Base-by-base conservation (phyloP, 176 grass and related monocot genomes). In the Cymbopogon citratus region DNA sequence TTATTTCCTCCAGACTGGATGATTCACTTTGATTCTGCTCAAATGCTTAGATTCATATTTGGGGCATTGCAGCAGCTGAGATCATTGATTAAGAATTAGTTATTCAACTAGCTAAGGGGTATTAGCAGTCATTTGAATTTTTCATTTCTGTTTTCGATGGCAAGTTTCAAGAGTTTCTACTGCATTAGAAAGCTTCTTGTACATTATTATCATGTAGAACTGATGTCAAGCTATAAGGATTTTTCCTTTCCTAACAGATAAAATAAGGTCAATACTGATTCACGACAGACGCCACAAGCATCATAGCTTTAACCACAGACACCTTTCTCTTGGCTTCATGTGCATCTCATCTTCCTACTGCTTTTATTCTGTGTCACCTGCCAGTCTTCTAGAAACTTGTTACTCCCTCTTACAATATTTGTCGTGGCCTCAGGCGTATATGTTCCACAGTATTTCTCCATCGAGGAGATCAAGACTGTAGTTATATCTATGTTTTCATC, bases 141-240 rank as follows among this genome's bases (percentile, higher is more conserved):
- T 15, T 51, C 27, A 28, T 43, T 9, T 45, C 16, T 45, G 36
- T 29, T 45, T 13, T 65, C 15, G 25, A 10, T 80, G 54, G 29
- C 24, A 65, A 85, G 56, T 39, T 85, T 79, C 23, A 79, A 61
- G 57, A 52, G 27, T 72, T 60, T 16, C 41, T 63, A 48, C 69
- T 33, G 27, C 39, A 64, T 6, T 64, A 52, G n/a, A 54, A 51
- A 60, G 19, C 7, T 8, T 54, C 49, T 79, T 61, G 13, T 85
- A 63, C 34, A 63, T 63, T 34, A 21, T 29, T 71, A 48, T 38
- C 16, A 65, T 31, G 7, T 35, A 31, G 56, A 64, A 61, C 41
- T 63, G 12, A 29, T 73, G 44, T 51, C 10, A 24, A 48, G 54
- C 16, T 14, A 66, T 49, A 16, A 39, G 14, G 66, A 31, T 8